Conservation (phyloP, 768 basidiomycete species). For the Megacollybia marginata region DNA sequence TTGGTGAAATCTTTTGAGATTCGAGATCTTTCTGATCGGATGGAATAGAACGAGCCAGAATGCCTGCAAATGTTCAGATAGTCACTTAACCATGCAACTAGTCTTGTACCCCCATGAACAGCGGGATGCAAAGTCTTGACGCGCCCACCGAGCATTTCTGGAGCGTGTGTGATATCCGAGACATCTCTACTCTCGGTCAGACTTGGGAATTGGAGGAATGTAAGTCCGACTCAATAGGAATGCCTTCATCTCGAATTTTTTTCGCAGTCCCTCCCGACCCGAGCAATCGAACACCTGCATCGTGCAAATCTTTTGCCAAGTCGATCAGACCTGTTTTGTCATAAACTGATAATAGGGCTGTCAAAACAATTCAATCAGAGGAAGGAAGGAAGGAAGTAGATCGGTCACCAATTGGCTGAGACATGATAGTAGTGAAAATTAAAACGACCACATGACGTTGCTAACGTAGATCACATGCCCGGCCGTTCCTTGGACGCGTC, state of each 20-base stretch:
- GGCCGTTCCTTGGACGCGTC: no score
- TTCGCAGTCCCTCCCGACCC: constrained; percentile 98
- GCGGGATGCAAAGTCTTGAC: constrained; percentile 98
- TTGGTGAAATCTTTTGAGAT: constrained; percentile 80
- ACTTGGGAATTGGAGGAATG: not conserved
- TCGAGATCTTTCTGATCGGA: constrained; percentile 85
- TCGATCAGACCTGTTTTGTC: constrained; percentile 90
- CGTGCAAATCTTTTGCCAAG: constrained; percentile 77
- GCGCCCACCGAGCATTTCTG: constrained; percentile 97
- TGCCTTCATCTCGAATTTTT: constrained; percentile 90
- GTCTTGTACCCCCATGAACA: constrained; percentile 80
- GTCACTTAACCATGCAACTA: no score
- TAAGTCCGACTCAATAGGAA: constrained; percentile 75
- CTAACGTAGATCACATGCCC: no score
- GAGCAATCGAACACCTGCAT: constrained; percentile 77
- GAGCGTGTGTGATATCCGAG: constrained; percentile 93
- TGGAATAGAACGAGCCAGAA: constrained; percentile 86
- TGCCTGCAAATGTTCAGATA: constrained; percentile 44
- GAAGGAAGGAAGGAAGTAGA: constrained; percentile 1
- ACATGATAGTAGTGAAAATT: constrained; percentile 1
- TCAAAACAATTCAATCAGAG: not conserved
- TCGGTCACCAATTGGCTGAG: constrained; percentile 14
- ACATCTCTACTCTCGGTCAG: constrained; percentile 64
- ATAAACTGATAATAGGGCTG: constrained; percentile 91
- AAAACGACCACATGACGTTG: no score